Conservation (phyloP, 495 filamentous ascomycete genomes). For the Cryomyces minteri region DNA sequence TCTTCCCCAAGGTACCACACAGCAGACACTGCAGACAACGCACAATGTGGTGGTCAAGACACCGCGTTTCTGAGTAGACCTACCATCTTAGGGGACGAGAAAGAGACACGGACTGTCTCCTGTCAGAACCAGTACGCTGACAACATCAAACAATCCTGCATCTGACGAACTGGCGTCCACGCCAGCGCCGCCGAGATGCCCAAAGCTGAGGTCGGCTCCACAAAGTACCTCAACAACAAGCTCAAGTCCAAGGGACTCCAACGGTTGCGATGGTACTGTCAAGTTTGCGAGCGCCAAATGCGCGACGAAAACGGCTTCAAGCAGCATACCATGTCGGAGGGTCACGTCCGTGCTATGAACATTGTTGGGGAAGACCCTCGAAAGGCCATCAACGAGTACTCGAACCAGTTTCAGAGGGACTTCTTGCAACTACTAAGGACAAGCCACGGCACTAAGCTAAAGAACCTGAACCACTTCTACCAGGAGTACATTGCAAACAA, state of each 20-base stretch:
- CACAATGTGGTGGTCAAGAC: too few species aligned
- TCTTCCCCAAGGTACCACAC: too few species aligned
- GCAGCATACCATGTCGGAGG: conserved; percentile 60
- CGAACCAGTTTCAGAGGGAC: conserved; percentile 56
- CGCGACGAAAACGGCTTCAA: conserved; percentile 64
- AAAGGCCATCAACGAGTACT: conserved; percentile 61
- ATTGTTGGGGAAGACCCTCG: conserved; percentile 68
- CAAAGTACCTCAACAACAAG: conserved; percentile 73
- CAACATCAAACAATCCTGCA: not conserved
- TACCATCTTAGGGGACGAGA: too few species aligned
- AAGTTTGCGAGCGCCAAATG: conserved; percentile 40
- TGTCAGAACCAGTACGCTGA: too few species aligned
- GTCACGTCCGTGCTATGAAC: conserved; percentile 72
- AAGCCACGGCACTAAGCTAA: conserved; percentile 66
- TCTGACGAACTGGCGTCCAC: not conserved
- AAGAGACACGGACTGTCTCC: too few species aligned
- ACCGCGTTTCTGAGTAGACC: too few species aligned
- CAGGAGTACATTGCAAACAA: conserved; percentile 67
- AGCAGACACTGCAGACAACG: too few species aligned
- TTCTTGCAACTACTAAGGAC: conserved; percentile 62
- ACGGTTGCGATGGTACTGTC: conserved; percentile 73
- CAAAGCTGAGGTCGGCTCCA: conserved; percentile 74
- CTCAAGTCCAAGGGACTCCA: conserved; percentile 81
- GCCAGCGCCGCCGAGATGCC: conserved; percentile 46
- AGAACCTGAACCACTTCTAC: conserved; percentile 83